Evolutionary conservation across 495 filamentous ascomycete species (phyloP), one percentile per base, ranked within the genome.

Genomic region (Poronia punctata): DNA sequence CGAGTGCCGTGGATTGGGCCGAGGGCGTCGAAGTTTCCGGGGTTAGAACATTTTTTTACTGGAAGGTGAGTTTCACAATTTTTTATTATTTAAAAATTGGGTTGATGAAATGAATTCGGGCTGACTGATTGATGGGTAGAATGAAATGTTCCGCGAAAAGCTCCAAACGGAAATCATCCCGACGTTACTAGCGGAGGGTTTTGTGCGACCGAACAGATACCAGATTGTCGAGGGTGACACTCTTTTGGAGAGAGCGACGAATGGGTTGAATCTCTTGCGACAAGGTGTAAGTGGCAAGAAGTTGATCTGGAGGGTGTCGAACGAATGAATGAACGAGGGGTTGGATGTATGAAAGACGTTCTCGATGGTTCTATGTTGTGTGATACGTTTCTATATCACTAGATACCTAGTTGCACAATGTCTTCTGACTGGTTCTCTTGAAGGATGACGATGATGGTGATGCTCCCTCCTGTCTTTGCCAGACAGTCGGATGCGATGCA

Each of bases 111-210:
- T n/a, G n/a, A n/a, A n/a, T n/a, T n/a, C n/a, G n/a, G n/a, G n/a
- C 7, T 29, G 21, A 25, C 18, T 20, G 8, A 29, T 7, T n/a
- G n/a, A n/a, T n/a, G n/a, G n/a, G n/a, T 32, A 76, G 69, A 75
- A 76, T 50, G 57, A 62, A 11, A 63, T 72, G 32, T 70, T 72
- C 51, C 59, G 54, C 18, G 50, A 70, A 20, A 51, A 69, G 16
- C 50, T 74, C 11, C 69, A 74, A 43, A 40, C 62, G 0, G 62
- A 65, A 10, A 74, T 77, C 38, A 64, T 78, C 42, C 70, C 72
- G 7, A 42, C 57, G 1, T 37, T 77, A 43, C 49, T 78, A 24
- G 62, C 55, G 7, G 49, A 65, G 12, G 66, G 63, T 1, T 45
- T 66, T 7, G 49, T 76, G 16, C 50, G 60, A 38, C 72, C 74